Percentiles rank a stretch among this genome's conserved stretches.
phyloP scores from a whole-genome alignment of 2,329 filamentous ascomycete genomes.

The Aspergillus sp. region DNA sequence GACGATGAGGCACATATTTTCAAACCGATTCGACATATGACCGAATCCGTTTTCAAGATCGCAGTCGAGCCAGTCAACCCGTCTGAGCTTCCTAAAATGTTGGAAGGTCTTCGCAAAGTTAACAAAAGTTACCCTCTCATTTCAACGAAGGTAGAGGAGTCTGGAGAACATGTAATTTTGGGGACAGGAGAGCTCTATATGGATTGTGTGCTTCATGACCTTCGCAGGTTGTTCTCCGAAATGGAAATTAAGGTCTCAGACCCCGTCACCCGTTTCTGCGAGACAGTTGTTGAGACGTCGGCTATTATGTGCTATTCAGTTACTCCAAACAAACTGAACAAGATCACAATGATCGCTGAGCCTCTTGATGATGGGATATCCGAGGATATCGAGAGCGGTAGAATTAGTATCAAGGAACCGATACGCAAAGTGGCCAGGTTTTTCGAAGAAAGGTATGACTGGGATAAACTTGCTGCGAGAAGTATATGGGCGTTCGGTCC shows the following conservation, averaged over 20 bases:
- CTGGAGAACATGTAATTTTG: conserved; percentile 90
- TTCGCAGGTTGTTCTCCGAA: conserved; percentile 89
- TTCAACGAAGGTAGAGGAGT: conserved; percentile 96
- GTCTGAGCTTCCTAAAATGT: conserved; percentile 96
- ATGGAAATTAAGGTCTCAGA: conserved; percentile 99
- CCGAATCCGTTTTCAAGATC: conserved; percentile 95
- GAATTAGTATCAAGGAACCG: conserved; percentile 88
- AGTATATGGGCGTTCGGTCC: conserved; percentile 99
- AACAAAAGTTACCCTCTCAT: conserved; percentile 98
- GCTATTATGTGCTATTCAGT: conserved; percentile 97
- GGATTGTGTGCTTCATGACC: conserved; percentile 96
- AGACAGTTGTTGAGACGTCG: conserved; percentile 95
- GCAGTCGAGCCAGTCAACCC: conserved; percentile 98
- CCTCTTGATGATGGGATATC: conserved; percentile 93
- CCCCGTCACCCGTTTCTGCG: conserved; percentile 94
- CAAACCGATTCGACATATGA: conserved; percentile 88
- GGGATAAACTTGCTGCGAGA: conserved; percentile 89
- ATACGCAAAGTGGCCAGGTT: conserved; percentile 92
- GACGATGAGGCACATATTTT: conserved; percentile 96
- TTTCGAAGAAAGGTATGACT: conserved; percentile 95
- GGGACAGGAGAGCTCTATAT: conserved; percentile 99
- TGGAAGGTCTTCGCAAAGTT: conserved; percentile 92
- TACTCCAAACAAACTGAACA: conserved; percentile 99
- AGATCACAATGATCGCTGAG: conserved; percentile 97
- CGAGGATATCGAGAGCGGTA: conserved; percentile 87